Base-by-base conservation (phyloP, 169 alveolate genomes). In the Perkinsus marinus region DNA sequence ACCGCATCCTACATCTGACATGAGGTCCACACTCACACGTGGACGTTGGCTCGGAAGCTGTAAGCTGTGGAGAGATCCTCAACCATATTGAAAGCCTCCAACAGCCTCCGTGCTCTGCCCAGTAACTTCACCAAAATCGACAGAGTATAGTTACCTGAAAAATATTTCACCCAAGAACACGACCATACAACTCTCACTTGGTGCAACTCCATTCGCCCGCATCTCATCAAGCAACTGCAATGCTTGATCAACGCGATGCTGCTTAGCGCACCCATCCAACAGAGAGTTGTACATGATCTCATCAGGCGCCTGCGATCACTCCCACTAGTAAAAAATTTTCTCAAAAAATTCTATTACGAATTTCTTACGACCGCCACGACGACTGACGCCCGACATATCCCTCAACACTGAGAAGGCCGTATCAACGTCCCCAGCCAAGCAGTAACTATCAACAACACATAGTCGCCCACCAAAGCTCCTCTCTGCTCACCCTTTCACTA, bases 241-340 rank as follows among this genome's bases (percentile, higher is more conserved):
- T 0, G 91, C 91, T 22, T 39, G 39, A 13, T 90, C 91, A n/a
- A 90, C 91, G 39, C 57, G 43, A 19, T 47, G 69, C 69, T 90
- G 69, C 91, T 90, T 90, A 39, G 91, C 91, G 37, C 91, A 90
- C 0, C 91, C 91, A 22, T 90, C 91, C 79, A 90, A 69, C 39
- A 90, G 69, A 39, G 79, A 41, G 69, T 90, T 90, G 69, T 90
- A 90, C 38, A 57, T 90, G 39, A 90, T 47, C 41, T 43, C 79
- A n/a, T 90, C 91, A 9, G 91, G 69, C 5, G 91, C 91, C 79
- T 57, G 34, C 79, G 3, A 3, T 41, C 46, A 41, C 46, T 57
- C 5, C 79, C 79, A 57, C 22, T 2, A 3, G 46, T 3, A 41
- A 10, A 41, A 41, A 30, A 16, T 2, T 57, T 16, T 57, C 79